Evolutionary conservation across 2,329 filamentous ascomycete species (phyloP), one percentile per base, ranked within the genome.

Genomic region (Trichoderma oligosporum): DNA sequence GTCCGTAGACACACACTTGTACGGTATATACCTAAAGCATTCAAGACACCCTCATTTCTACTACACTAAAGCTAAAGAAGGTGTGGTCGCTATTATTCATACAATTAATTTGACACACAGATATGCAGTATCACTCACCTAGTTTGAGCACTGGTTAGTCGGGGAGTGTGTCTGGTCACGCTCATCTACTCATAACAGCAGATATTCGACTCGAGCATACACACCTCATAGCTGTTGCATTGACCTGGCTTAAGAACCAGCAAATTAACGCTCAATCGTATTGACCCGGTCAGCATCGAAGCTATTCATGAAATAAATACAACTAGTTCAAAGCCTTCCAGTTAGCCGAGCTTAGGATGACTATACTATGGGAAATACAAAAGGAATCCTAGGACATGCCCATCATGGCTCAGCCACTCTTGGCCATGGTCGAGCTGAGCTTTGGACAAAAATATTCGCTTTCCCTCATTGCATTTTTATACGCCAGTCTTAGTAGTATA

Each of bases 401-500:
- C 31, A 14, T 36, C 45, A 36, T 36, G 18, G 45, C 45, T n/a
- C 45, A 36, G 31, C 31, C 22, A 29, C 24, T 31, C 35, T 14
- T 0, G 35, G 14, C 7, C 35, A 4, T 22, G 16, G 4, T 41
- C 24, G 25, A n/a, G 4, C 4, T 38, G n/a, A n/a, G 9, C 33
- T 14, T 11, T n/a, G 11, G 33, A 33, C 16, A 39, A 29, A 54
- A 27, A 45, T n/a, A 35, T 27, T 36, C 29, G 39, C 49, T 45
- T 42, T 41, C 20, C 41, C 18, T 27, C 3, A 54, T 54, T n/a
- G 39, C 49, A 25, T 27, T 25, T 44, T 45, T 36, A 36, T 54
- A 45, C 49, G 29, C 39, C 49, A 44, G 29, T n/a, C 49, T 54
- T 31, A 45, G 27, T 54, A 39, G 29, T 54, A 41, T 51, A 16